Evolutionary conservation across 306 rosid genomes (phyloP).

Genomic region (Malus sylvestris): DNA sequence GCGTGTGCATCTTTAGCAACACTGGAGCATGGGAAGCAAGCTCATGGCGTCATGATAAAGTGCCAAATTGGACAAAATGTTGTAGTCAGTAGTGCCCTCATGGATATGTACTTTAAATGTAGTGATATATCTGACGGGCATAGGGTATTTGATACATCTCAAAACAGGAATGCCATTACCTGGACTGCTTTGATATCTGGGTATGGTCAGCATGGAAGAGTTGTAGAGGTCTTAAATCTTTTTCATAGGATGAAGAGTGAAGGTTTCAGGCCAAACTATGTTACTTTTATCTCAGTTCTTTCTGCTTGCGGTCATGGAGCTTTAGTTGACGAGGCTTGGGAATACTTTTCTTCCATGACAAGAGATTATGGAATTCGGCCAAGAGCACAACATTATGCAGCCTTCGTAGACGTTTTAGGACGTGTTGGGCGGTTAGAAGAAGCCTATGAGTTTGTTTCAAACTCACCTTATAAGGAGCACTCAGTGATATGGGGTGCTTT

Average conservation of each 20-base stretch:
- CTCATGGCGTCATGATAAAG: conserved; percentile 53
- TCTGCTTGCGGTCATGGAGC: conserved; percentile 80
- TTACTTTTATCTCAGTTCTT: conserved; percentile 76
- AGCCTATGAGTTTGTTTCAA: conserved; percentile 50
- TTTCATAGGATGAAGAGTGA: conserved; percentile 54
- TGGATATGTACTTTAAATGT: conserved; percentile 79
- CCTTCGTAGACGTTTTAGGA: conserved; percentile 66
- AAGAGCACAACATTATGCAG: conserved; percentile 63
- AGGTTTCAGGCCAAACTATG: conserved; percentile 59
- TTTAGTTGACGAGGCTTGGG: conserved; percentile 54
- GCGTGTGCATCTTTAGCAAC: conserved; percentile 69
- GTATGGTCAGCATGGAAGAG: conserved; percentile 67
- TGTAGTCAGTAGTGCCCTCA: conserved; percentile 54
- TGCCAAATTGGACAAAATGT: conserved; percentile 52
- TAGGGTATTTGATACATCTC: conserved; percentile 44
- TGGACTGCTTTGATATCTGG: conserved; percentile 76
- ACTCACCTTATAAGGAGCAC: conserved; percentile 59
- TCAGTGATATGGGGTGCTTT: conserved; percentile 68
- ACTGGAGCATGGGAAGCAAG: conserved; percentile 61
- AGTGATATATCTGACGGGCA: conserved; percentile 52
- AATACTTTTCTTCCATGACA: conserved; percentile 56
- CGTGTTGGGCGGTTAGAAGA: conserved; percentile 57
- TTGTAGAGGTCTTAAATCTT: conserved; percentile 50
- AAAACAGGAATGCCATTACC: conserved; percentile 51
- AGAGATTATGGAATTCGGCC: conserved; percentile 56